Conservation (phyloP, 2,329 filamentous ascomycete species). For the Pestalotiopsis sp. region DNA sequence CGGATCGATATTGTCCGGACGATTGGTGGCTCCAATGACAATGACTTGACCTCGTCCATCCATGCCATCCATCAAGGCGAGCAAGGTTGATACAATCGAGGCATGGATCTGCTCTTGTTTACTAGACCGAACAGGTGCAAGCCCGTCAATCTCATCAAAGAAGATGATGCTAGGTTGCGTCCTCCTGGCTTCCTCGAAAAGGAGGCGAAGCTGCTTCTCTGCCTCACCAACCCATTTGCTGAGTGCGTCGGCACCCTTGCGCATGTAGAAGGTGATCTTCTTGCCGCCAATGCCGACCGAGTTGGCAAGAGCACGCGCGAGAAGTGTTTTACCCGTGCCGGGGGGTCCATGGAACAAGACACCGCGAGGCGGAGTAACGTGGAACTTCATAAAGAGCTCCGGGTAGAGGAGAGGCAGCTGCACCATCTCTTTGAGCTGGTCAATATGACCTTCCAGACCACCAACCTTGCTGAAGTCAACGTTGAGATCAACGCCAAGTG, state of each 20-base stretch:
- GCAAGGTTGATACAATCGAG: slow-evolving; percentile 91
- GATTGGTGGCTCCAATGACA: slow-evolving; percentile 97
- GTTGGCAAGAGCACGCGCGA: slow-evolving; percentile 89
- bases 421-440: slow-evolving; percentile 98
- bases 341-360: slow-evolving; percentile 97
- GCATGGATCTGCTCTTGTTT: slow-evolving; percentile 99
- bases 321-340: slow-evolving; percentile 95
- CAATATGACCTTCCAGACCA: slow-evolving; percentile 89
- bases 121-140: slow-evolving; percentile 93
- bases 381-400: slow-evolving; percentile 87
- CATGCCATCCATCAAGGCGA: slow-evolving; percentile 97
- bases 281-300: slow-evolving; percentile 85
- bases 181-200: slow-evolving; percentile 94
- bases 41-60: slow-evolving; percentile 97
- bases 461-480: slow-evolving; percentile 95
- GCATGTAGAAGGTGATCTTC: slow-evolving; percentile 99
- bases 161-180: slow-evolving; percentile 99
- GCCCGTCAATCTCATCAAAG: slow-evolving; percentile 97
- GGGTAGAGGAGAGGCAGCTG: slow-evolving; percentile 91
- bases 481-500: slow-evolving; percentile 86
- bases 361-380: slow-evolving; percentile 90
- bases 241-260: slow-evolving; percentile 94
- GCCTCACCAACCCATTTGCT: slow-evolving; percentile 99
- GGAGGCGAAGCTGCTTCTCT: slow-evolving; percentile 85
- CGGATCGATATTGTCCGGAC: slow-evolving; percentile 94